Evolutionary conservation across 2,329 filamentous ascomycete species (phyloP), one percentile per base, ranked within the genome.

Genomic region (Stemphylium beticola): DNA sequence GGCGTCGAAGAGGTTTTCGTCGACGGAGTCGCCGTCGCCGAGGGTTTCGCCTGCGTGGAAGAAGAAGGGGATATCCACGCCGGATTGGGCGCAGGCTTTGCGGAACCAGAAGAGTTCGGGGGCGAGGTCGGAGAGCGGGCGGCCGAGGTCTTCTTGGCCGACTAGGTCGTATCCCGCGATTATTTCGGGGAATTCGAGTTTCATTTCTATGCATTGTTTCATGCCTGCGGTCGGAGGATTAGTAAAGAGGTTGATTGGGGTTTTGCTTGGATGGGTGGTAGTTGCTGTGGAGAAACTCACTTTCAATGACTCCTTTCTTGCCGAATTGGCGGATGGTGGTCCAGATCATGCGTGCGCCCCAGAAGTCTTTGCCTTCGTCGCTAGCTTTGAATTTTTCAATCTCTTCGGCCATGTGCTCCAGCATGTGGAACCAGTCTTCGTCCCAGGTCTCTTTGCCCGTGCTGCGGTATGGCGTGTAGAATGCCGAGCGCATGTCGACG

Each of bases 71-170:
- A 99, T 87, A 44, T 92, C 86, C 33, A 97, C 84, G 2, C 84
- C 86, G 67, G 92, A 88, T 69, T 90, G 83, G 0, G 85, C 84
- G 73, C 92, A 97, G 65, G 89, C 85, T 74, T 93, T 93, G 61
- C 88, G 87, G 82, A 98, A 97, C 92, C 92, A 97, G 75, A 97
- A 93, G 0, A 98, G 79, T 68, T 96, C 86, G 0, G 93, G 92
- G 0, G 93, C 83, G 3, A 96, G 78, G 62, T 95, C 90, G 26
- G 83, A 82, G 22, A 97, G 83, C 0, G 92, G 83, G 11, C 90
- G 85, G 1, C 92, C 93, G 1, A 83, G 74, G 69, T 96, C 90
- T 78, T 97, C 93, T 74, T 93, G 90, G 0, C 92, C 93, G 4
- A 96, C 92, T 9, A 97, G 78, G 74, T 98, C 93, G 75, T 92